These are phyloP conservation scores for Pestalotiopsis sp. DNA, from an alignment of 2,329 filamentous ascomycete genomes.

Conservation along the genomic window DNA sequence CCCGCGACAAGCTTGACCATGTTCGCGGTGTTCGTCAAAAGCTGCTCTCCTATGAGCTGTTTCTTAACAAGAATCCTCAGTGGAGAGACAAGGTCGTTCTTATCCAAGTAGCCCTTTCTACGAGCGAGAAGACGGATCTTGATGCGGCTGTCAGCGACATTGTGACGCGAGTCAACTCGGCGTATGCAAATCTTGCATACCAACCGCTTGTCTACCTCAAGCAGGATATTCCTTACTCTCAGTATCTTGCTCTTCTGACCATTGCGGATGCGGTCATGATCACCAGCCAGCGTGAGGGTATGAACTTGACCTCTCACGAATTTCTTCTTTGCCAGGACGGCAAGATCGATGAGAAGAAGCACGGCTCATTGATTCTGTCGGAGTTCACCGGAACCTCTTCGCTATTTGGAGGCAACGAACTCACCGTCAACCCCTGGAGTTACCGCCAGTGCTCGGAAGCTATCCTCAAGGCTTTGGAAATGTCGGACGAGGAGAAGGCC, in stretches of 20 bases:
- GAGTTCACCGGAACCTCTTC: slow-evolving; percentile 94
- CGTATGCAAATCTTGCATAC: slow-evolving; percentile 87
- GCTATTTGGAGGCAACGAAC: slow-evolving; percentile 77
- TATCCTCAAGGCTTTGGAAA: slow-evolving; percentile 81
- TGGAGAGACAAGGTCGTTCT: slow-evolving; percentile 88
- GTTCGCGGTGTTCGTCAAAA: slow-evolving; percentile 94
- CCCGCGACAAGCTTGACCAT: slow-evolving; percentile 90
- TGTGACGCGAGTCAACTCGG: slow-evolving; percentile 90
- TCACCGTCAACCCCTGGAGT: slow-evolving; percentile 94
- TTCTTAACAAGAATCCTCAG: slow-evolving; percentile 90
- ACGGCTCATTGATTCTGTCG: slow-evolving; percentile 87
- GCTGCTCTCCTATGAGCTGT: slow-evolving; percentile 87
- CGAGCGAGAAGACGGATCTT: slow-evolving; percentile 84
- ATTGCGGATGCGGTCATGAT: slow-evolving; percentile 93
- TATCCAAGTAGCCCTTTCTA: slow-evolving; percentile 91
- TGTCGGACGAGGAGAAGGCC: slow-evolving; percentile 74
- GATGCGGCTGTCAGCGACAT: slow-evolving; percentile 91
- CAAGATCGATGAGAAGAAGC: slow-evolving; percentile 70
- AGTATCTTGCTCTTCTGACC: slow-evolving; percentile 89
- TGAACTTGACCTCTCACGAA: slow-evolving; percentile 96
- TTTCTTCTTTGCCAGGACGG: slow-evolving; percentile 94
- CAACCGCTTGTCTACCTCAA: slow-evolving; percentile 92
- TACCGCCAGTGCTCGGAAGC: slow-evolving; percentile 86
- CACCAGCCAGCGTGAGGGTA: slow-evolving; percentile 91
- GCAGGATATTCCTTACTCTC: slow-evolving; percentile 89